phyloP scores from a whole-genome alignment of 495 filamentous ascomycete species.

The Aspergillus heteromorphus region DNA sequence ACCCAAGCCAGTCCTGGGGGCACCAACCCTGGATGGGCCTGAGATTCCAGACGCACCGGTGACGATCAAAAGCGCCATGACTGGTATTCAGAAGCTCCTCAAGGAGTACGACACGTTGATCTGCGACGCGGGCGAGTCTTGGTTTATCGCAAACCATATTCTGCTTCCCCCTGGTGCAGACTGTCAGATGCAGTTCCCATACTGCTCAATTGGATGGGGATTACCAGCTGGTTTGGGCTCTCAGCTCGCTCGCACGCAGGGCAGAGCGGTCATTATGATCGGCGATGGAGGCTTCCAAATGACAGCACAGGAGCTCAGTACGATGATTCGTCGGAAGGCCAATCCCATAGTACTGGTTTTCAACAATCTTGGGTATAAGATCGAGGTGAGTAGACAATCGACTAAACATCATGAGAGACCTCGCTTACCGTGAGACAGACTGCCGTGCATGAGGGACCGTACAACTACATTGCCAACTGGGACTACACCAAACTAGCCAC shows the following conservation, averaged over 20 bases:
- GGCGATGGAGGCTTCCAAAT: constrained; percentile 72
- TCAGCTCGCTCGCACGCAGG: constrained; percentile 26
- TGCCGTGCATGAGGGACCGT: constrained; percentile 14
- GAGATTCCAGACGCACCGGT: neutral
- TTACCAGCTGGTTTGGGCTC: constrained; percentile 11
- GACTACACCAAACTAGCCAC: constrained; percentile 10
- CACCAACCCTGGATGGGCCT: neutral
- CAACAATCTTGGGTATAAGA: constrained; percentile 62
- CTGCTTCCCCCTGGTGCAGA: constrained; percentile 6
- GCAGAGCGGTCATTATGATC: constrained; percentile 55
- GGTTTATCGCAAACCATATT: constrained; percentile 7
- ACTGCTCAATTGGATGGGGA: constrained; percentile 14
- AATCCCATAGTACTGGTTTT: constrained; percentile 65
- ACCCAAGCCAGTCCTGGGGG: neutral
- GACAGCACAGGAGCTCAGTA: constrained; percentile 65
- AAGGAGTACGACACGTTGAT: neutral
- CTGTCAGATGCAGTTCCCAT: constrained; percentile 11
- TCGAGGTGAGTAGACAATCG: constrained; percentile 38
- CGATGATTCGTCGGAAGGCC: constrained; percentile 58
- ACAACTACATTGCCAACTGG: constrained; percentile 16
- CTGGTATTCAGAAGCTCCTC: constrained; percentile 1
- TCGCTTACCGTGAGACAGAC: neutral
- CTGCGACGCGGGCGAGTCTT: constrained; percentile 11
- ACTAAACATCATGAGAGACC: neutral
- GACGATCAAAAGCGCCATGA: neutral